Evolutionary conservation across 352 stramenopile species (phyloP).

Genomic region (Pythium diclinum): DNA sequence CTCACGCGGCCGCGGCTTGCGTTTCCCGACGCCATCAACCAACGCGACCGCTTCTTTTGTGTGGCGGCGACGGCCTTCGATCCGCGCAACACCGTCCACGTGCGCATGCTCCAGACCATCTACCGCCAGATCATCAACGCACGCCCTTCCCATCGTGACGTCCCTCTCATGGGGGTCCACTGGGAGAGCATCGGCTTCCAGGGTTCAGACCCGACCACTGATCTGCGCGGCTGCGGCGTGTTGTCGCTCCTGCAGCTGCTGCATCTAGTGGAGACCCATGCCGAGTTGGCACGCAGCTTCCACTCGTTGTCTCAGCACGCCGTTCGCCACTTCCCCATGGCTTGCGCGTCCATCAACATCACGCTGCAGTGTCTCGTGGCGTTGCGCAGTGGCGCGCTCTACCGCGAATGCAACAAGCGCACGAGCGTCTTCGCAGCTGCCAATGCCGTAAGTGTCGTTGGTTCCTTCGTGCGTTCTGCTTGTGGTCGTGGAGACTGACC

Average conservation of each 20-base stretch:
- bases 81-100: constrained; percentile 40
- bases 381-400: constrained; percentile 62
- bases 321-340: constrained; percentile 67
- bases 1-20: constrained; percentile 50
- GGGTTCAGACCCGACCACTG: constrained; percentile 81
- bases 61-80: constrained; percentile 56
- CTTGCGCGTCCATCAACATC: constrained; percentile 73
- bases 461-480: neutral
- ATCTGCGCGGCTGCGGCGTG: constrained; percentile 82
- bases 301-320: constrained; percentile 51
- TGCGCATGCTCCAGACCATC: constrained; percentile 62
- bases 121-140: constrained; percentile 47
- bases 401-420: constrained; percentile 47
- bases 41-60: constrained; percentile 77
- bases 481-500: neutral
- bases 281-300: constrained; percentile 47
- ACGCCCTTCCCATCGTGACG: constrained; percentile 23
- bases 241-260: constrained; percentile 86
- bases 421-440: constrained; percentile 47
- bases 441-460: constrained; percentile 46
- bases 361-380: constrained; percentile 63
- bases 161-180: constrained; percentile 58
- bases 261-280: constrained; percentile 64
- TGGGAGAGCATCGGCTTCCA: constrained; percentile 91
- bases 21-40: constrained; percentile 49